A percentile compares a stretch with the other conserved stretches of the same genome.
These are phyloP conservation scores for Barnettozyma salicaria DNA, from an alignment of 805 yeast genomes.

Conservation along the genomic window DNA sequence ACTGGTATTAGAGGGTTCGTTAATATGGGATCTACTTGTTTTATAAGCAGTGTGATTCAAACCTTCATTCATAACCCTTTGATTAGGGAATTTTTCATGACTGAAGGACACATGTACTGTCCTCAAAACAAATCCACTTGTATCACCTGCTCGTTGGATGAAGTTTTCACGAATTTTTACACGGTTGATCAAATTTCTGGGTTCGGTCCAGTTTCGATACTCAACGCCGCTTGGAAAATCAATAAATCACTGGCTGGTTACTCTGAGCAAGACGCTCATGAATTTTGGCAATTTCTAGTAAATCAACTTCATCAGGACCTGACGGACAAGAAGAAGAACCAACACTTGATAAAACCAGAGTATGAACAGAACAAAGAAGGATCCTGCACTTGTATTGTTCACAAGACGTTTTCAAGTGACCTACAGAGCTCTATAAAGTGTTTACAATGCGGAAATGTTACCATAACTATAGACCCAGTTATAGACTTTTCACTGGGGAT, in stretches of 20 bases:
- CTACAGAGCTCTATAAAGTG: slow-evolving; percentile 78
- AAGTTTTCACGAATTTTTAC: slow-evolving; percentile 68
- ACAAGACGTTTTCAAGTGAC: slow-evolving; percentile 76
- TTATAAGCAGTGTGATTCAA: slow-evolving; percentile 91
- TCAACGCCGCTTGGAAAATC: slow-evolving; percentile 84
- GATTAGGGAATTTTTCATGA: slow-evolving; percentile 68
- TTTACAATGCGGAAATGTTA: slow-evolving; percentile 51
- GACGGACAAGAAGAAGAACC: slow-evolving; percentile 14
- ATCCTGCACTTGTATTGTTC: slow-evolving; percentile 72
- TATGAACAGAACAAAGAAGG: slow-evolving; percentile 3
- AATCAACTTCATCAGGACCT: slow-evolving; percentile 67
- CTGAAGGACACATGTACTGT: slow-evolving; percentile 65
- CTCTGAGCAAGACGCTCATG: slow-evolving; percentile 98
- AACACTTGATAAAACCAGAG: slow-evolving; percentile 6
- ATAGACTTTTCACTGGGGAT: slow-evolving; percentile 85
- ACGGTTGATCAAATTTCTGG: slow-evolving; percentile 58
- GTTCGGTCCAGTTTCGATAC: slow-evolving; percentile 72
- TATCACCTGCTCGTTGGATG: slow-evolving; percentile 80
- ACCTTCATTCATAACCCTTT: slow-evolving; percentile 87
- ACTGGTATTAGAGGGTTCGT: slow-evolving; percentile 86
- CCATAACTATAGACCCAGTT: slow-evolving; percentile 74
- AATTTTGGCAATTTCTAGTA: slow-evolving; percentile 87
- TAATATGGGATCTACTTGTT: slow-evolving; percentile 96
- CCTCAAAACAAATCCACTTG: slow-evolving; percentile 42
- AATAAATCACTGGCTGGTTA: slow-evolving; percentile 88